These are phyloP conservation scores for Paecilomyces formosus DNA, from an alignment of 2,329 filamentous ascomycete genomes.

Conservation along the genomic window DNA sequence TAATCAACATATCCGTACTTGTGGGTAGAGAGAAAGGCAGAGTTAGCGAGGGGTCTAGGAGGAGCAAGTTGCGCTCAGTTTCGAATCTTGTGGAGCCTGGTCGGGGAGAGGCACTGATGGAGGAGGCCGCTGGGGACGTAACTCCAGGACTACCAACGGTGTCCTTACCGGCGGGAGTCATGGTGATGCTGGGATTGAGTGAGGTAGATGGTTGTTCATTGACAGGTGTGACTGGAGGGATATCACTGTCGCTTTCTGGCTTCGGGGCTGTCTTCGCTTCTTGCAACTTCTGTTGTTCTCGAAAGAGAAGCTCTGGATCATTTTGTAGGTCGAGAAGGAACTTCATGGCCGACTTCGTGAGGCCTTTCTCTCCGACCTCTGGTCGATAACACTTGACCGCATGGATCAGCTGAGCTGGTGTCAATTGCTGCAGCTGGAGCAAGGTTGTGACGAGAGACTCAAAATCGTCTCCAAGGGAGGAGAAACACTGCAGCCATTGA, in stretches of 20 bases:
- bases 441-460: conserved; percentile 83
- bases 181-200: not conserved
- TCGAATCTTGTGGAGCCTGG: conserved; percentile 5
- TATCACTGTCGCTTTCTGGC: conserved; percentile 5
- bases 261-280: conserved; percentile 1
- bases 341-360: conserved; percentile 81
- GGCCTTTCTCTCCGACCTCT: conserved; percentile 88
- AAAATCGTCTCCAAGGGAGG: conserved; percentile 81
- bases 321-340: conserved; percentile 76
- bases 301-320: conserved; percentile 55
- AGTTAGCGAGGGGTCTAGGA: conserved; percentile 85
- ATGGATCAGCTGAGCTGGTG: conserved; percentile 82
- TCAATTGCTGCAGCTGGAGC: conserved; percentile 78
- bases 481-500: conserved; percentile 98
- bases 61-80: conserved; percentile 36
- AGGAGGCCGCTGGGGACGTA: conserved; percentile 16
- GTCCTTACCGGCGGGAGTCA: not conserved
- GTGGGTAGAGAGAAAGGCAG: conserved; percentile 92
- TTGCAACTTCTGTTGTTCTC: conserved; percentile 26
- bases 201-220: conserved; percentile 9
- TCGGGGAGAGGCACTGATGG: conserved; percentile 8
- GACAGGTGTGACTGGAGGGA: conserved; percentile 22
- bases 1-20: conserved; percentile 94
- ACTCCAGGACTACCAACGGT: not conserved
- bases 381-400: conserved; percentile 87